phyloP scores from a whole-genome alignment of 176 grass and related monocot species.

The maize (Zea mays) region Zm-B73-REFERENCE-NAM-5.0 NC_050102.1:134191501-134192000 shows the following conservation, averaged over 20 bases:
- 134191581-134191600: conserved; percentile 8
- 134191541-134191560: conserved; percentile 4
- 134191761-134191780: not conserved
- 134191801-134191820: not conserved
- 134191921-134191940: conserved; percentile 2
- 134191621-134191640: conserved; percentile 6
- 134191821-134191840: not conserved
- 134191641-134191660: not conserved
- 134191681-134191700: not conserved
- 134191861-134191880: not conserved
- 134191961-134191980: not conserved
- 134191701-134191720: conserved; percentile 20
- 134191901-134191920: not conserved
- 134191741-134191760: not conserved
- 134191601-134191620: not conserved
- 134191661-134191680: not conserved
- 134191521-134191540: not conserved
- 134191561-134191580: not conserved
- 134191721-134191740: not conserved
- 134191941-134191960: conserved; percentile 15
- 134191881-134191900: not conserved
- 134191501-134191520: not conserved
- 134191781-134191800: not conserved
- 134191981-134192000: conserved; percentile 14
- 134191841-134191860: not conserved